These are phyloP conservation scores for Boletus sensibilis DNA, from an alignment of 768 basidiomycete genomes.

Conservation along the genomic window DNA sequence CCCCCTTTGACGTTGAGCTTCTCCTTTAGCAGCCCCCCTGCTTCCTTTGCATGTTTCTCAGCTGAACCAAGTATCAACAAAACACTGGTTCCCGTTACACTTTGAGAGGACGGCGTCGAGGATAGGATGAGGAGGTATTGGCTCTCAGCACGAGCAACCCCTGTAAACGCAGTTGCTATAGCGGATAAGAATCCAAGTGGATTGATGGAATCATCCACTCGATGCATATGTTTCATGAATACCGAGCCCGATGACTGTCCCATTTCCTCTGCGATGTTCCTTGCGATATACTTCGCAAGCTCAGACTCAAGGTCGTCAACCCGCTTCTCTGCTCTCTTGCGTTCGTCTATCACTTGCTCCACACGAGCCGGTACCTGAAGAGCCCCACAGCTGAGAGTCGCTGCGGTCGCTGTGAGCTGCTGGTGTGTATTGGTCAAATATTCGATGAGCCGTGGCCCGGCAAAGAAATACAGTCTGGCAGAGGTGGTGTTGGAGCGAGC, in stretches of 20 bases:
- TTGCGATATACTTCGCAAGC: conserved; percentile 51
- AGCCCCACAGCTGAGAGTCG: conserved; percentile 65
- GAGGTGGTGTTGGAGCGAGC: conserved; percentile 60
- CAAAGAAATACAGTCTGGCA: conserved; percentile 75
- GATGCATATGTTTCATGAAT: conserved; percentile 52
- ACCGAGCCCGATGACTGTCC: conserved; percentile 21
- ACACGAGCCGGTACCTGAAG: conserved; percentile 69
- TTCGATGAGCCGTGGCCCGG: conserved; percentile 72
- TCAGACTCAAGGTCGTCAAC: conserved; percentile 68
- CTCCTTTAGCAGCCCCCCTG: conserved; percentile 55
- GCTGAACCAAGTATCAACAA: conserved; percentile 62
- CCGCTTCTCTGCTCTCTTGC: conserved; percentile 65
- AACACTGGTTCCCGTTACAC: conserved; percentile 46
- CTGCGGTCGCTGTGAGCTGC: conserved; percentile 53
- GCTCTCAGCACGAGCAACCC: conserved; percentile 18
- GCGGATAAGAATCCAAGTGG: conserved; percentile 59
- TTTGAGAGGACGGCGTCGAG: conserved; percentile 62
- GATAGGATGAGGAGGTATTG: conserved; percentile 54
- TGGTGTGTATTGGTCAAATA: conserved; percentile 60
- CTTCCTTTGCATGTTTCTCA: conserved; percentile 56
- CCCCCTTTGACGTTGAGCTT: conserved; percentile 71
- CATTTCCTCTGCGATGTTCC: conserved; percentile 40
- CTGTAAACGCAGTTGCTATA: conserved; percentile 49
- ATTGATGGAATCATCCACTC: conserved; percentile 60
- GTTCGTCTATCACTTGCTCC: conserved; percentile 61